Evolutionary conservation across 352 stramenopile species (phyloP).

Genomic region (Pythium pyrilobum): DNA sequence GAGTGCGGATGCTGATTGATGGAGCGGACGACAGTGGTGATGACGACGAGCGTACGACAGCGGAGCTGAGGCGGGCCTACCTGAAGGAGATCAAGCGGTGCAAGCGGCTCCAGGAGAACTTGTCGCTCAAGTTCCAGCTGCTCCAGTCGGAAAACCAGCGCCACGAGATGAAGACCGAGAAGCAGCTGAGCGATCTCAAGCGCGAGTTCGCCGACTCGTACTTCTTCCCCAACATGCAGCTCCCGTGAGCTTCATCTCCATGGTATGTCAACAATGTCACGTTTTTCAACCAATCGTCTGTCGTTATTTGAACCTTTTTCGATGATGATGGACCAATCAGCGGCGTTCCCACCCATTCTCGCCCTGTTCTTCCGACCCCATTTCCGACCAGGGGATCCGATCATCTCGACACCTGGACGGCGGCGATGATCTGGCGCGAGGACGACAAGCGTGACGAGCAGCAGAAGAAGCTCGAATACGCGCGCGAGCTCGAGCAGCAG

Average conservation of each 20-base stretch:
- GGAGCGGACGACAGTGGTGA: neutral
- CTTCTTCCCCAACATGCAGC: slow-evolving; percentile 40
- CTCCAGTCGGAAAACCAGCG: slow-evolving; percentile 52
- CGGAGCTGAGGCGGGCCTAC: slow-evolving; percentile 1
- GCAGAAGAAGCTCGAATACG: slow-evolving; percentile 60
- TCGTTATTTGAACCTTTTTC: slow-evolving; percentile 2
- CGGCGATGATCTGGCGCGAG: slow-evolving; percentile 48
- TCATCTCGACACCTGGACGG: neutral
- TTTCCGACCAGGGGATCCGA: slow-evolving; percentile 1
- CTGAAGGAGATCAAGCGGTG: slow-evolving; percentile 44
- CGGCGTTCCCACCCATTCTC: slow-evolving; percentile 31
- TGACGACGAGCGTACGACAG: slow-evolving; percentile 2
- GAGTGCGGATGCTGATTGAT: slow-evolving; percentile 20
- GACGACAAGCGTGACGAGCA: slow-evolving; percentile 38
- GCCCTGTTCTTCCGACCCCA: neutral
- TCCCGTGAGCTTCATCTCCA: slow-evolving; percentile 1
- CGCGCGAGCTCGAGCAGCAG: slow-evolving; percentile 61
- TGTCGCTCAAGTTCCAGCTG: slow-evolving; percentile 53
- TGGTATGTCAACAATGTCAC: too few species aligned
- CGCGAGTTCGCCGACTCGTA: slow-evolving; percentile 63
- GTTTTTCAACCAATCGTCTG: slow-evolving; percentile 3
- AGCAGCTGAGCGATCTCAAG: slow-evolving; percentile 41
- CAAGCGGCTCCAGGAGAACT: slow-evolving; percentile 34
- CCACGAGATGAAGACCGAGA: slow-evolving; percentile 49
- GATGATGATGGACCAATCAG: slow-evolving; percentile 28